Conservation (phyloP, 2,329 filamentous ascomycete species). For the Fusarium veterinarium region DNA sequence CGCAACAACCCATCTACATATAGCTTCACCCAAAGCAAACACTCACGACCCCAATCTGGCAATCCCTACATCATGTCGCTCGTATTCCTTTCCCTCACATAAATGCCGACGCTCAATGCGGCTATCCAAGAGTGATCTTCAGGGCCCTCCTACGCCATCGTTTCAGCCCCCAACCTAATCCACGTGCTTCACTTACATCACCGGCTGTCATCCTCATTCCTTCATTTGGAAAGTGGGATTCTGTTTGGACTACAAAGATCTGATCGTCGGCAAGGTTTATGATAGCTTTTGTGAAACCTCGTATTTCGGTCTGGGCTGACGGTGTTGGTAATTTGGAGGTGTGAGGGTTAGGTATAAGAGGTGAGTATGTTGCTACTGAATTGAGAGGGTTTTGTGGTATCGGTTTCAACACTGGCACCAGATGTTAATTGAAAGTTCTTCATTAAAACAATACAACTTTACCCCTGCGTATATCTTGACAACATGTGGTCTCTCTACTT, state of each 20-base stretch:
- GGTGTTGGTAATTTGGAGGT: not conserved
- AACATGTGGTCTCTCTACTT: conserved; percentile 23
- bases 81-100: conserved; percentile 15
- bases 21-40: not conserved
- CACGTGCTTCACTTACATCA: conserved; percentile 11
- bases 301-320: conserved; percentile 11
- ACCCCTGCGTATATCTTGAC: not conserved
- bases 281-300: not conserved
- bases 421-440: no score
- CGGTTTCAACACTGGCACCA: no score
- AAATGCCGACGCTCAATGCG: conserved; percentile 10
- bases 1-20: not conserved
- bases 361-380: not conserved
- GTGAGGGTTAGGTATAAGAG: conserved; percentile 3
- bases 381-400: not conserved
- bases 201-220: not conserved
- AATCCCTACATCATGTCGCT: conserved; percentile 7
- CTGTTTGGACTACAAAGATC: not conserved
- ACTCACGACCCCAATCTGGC: not conserved
- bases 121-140: conserved; percentile 9
- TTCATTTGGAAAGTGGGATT: not conserved
- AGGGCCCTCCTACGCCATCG: conserved; percentile 6
- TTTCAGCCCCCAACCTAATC: conserved; percentile 17
- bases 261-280: not conserved
- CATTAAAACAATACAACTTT: no score